These are phyloP conservation scores for Enterospora canceri DNA, from an alignment of 371 early-diverging fungal species.

Conservation along the genomic window DNA sequence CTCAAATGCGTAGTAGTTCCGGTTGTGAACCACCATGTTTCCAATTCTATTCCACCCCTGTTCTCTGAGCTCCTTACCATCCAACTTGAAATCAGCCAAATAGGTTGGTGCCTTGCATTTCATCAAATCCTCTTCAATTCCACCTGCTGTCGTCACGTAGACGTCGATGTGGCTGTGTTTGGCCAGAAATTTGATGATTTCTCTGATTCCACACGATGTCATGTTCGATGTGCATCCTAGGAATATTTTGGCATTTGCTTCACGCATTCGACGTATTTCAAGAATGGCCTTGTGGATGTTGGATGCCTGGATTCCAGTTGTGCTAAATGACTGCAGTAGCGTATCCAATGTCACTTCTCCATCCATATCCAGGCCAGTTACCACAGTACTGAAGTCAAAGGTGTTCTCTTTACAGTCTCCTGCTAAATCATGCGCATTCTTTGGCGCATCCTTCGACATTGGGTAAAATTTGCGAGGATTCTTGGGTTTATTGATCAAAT, in stretches of 20 bases:
- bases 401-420: constrained; percentile 5
- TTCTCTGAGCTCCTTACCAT: constrained; percentile 69
- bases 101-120: constrained; percentile 83
- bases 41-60: constrained; percentile 91
- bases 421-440: constrained; percentile 14
- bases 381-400: constrained; percentile 24
- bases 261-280: constrained; percentile 53
- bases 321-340: constrained; percentile 41
- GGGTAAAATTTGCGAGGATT: neutral
- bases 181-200: constrained; percentile 73
- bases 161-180: constrained; percentile 68
- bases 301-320: constrained; percentile 53
- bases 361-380: constrained; percentile 38
- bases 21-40: constrained; percentile 90
- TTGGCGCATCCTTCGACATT: constrained; percentile 3
- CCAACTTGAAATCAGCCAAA: constrained; percentile 67
- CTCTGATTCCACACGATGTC: constrained; percentile 85
- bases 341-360: constrained; percentile 26
- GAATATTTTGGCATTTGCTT: constrained; percentile 51
- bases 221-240: constrained; percentile 74
- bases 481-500: neutral
- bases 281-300: constrained; percentile 48
- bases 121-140: constrained; percentile 95
- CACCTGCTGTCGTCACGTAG: constrained; percentile 86
- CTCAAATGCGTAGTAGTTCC: constrained; percentile 93